Evolutionary conservation across 2,329 filamentous ascomycete genomes (phyloP).

Genomic region (Sporothrix brasiliensis): DNA sequence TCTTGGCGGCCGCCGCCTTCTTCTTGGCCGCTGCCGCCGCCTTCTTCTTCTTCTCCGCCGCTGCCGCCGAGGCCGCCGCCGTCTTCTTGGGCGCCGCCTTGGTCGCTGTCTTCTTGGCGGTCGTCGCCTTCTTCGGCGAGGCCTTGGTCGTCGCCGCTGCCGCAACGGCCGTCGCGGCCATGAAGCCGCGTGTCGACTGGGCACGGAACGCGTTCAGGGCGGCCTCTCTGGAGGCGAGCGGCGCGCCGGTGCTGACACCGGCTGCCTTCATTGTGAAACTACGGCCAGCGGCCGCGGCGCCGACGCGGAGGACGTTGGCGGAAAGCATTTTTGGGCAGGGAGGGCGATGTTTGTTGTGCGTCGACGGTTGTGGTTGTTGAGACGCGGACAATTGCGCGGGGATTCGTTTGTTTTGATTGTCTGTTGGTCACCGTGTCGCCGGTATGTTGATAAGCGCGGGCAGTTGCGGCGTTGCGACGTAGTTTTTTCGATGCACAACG

Average conservation of each 20-base stretch:
- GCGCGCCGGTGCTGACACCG: not conserved
- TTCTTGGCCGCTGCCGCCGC: not conserved
- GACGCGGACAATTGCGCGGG: not conserved
- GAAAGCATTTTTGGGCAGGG: not conserved
- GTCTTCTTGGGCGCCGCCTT: not conserved
- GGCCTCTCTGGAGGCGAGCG: not conserved
- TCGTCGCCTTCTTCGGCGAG: not conserved
- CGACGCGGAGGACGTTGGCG: slow-evolving; percentile 13
- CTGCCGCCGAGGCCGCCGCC: not conserved
- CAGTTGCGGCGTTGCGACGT: not conserved
- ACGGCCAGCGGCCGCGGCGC: slow-evolving; percentile 4
- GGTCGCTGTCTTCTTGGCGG: not conserved
- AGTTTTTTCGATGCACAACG: slow-evolving; percentile 12
- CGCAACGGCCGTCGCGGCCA: not conserved
- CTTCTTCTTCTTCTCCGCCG: not conserved
- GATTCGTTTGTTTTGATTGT: not conserved
- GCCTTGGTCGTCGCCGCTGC: not conserved
- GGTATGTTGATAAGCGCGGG: not conserved
- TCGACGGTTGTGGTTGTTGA: not conserved
- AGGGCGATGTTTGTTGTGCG: not conserved
- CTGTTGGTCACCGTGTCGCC: slow-evolving; percentile 9
- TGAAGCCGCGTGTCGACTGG: not conserved
- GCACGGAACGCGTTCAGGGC: slow-evolving; percentile 4
- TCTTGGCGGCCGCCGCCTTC: slow-evolving; percentile 33
- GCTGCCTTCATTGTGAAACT: not conserved